Evolutionary conservation across 2,329 filamentous ascomycete species (phyloP), one percentile per base, ranked within the genome.

Genomic region (Albophoma yamanashiensis): DNA sequence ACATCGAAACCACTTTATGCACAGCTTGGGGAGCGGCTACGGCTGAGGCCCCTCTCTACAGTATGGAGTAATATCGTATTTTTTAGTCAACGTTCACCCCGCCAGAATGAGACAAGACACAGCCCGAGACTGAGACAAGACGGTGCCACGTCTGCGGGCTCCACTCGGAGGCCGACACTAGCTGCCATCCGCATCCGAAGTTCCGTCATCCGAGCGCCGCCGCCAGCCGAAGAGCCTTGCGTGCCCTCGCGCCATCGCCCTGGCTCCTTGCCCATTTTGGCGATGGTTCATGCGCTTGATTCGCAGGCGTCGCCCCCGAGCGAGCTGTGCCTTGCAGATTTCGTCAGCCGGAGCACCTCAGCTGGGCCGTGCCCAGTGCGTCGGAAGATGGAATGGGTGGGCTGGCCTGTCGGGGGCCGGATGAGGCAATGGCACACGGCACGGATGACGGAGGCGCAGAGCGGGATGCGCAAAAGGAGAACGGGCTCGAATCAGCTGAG

Each of bases 121-220:
- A 7, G 39, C 15, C 15, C 5, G 17, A 38, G 20, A n/a, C 20
- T 14, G 25, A 31, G 25, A 36, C 34, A 36, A 50, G 25, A 31
- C 25, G 20, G 45, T 25, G 45, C 25, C 45, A 52, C 4, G 5
- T 2, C 27, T 2, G 15, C 4, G 50, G 50, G 50, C 50, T 14
- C 50, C 50, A 53, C 50, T 36, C 50, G 50, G 50, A 53, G n/a
- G 50, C 17, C 8, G 11, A 53, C 17, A 12, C 11, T 20, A 8
- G 9, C 8, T 11, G 9, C 9, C 47, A 31, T 31, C 20, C 50
- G 31, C 20, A n/a, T 71, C 70, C 70, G 71, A 68, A 64, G 53
- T 69, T 73, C 71, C 70, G 66, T 56, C 38, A 56, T 63, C 68
- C 69, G 53, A 56, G 57, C 53, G 38, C 61, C 60, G 58, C 58